Evolutionary conservation across 257 asterid genomes (phyloP).

Genomic region (Solanum corneliomulleri): DNA sequence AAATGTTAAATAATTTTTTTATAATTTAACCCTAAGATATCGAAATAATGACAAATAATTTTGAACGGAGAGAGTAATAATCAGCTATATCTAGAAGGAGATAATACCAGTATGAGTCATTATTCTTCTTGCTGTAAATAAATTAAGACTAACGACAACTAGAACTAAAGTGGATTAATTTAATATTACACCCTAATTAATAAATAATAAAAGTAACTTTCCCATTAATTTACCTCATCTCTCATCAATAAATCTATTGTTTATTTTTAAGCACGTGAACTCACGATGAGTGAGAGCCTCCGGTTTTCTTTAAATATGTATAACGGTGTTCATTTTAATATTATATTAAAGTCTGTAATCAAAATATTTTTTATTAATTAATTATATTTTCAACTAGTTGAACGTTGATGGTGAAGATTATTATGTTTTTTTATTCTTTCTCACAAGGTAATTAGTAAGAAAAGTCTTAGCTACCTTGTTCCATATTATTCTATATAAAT

Average conservation of each 20-base stretch:
- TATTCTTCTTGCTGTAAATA: neutral
- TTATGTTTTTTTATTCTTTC: neutral
- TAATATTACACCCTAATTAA: neutral
- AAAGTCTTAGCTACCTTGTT: neutral
- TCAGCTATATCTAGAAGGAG: neutral
- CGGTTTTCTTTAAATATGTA: too few species aligned
- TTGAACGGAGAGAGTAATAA: accelerated
- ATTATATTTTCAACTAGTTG: too few species aligned
- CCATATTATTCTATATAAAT: neutral
- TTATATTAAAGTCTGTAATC: too few species aligned
- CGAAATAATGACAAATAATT: too few species aligned
- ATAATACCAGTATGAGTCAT: neutral
- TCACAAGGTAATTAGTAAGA: neutral
- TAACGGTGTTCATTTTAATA: accelerated
- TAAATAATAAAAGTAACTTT: neutral
- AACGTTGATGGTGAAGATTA: neutral
- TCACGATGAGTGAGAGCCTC: too few species aligned
- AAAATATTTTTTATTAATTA: too few species aligned
- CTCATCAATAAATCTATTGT: neutral
- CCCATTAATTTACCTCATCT: neutral
- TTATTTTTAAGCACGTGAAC: neutral
- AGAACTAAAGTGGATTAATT: neutral
- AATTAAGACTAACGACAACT: neutral
- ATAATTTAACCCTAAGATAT: too few species aligned
- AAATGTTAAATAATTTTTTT: too few species aligned